A percentile compares a stretch with the other conserved stretches of the same genome.
These are phyloP conservation scores for Apiospora kogelbergensis DNA, from an alignment of 2,329 filamentous ascomycete genomes.

Conservation along the genomic window DNA sequence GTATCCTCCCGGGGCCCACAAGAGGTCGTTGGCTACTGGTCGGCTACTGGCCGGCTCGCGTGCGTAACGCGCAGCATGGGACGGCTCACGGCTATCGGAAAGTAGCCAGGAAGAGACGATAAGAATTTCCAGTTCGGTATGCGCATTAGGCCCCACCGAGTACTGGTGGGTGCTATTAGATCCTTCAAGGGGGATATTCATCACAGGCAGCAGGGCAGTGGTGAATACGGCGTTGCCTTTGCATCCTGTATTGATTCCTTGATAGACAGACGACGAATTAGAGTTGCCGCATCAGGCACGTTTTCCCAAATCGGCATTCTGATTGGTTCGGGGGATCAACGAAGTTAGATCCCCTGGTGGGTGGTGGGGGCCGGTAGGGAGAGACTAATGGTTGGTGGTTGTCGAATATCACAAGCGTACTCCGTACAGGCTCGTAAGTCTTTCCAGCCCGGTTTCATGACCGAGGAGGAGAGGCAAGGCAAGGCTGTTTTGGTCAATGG, in stretches of 20 bases:
- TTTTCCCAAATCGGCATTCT: constrained; percentile 13
- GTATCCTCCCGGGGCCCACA: too few relatives aligned
- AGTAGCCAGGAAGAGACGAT: neutral
- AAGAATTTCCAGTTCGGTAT: neutral
- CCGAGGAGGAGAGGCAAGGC: neutral
- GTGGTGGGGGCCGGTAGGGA: too few relatives aligned
- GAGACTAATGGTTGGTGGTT: neutral
- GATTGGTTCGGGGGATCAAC: neutral
- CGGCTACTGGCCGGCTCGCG: too few relatives aligned
- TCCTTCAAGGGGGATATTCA: neutral
- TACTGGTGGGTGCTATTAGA: neutral
- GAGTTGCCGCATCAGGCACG: constrained; percentile 22
- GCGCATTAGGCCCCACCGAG: neutral
- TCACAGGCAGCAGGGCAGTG: constrained; percentile 25
- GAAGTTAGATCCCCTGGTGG: neutral
- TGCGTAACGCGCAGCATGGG: too few relatives aligned
- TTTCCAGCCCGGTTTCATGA: neutral
- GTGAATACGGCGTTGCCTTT: neutral
- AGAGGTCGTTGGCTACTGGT: too few relatives aligned
- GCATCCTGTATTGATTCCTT: neutral
- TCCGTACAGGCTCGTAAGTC: too few relatives aligned
- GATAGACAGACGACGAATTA: constrained; percentile 24
- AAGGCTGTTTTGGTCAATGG: neutral
- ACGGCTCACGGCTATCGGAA: neutral
- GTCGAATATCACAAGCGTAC: neutral